These are phyloP conservation scores for Mitragyna speciosa DNA, from an alignment of 257 asterid species.

Conservation along the genomic window DNA sequence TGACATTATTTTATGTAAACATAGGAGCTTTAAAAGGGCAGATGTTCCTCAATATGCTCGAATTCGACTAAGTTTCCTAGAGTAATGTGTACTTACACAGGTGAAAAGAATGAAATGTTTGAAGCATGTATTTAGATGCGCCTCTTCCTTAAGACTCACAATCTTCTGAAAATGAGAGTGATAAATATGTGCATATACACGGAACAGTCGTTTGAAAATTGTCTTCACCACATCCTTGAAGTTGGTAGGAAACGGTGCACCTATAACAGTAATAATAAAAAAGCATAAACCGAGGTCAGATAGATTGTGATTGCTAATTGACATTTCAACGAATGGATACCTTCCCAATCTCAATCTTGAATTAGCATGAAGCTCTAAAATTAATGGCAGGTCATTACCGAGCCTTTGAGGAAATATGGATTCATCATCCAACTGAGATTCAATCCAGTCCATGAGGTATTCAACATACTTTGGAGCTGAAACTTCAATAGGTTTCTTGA, in stretches of 20 bases:
- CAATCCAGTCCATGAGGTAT: slow-evolving; percentile 95
- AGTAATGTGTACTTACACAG: slow-evolving; percentile 12
- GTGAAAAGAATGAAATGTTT: slow-evolving; percentile 31
- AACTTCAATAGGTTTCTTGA: slow-evolving; percentile 88
- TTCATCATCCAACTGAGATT: slow-evolving; percentile 79
- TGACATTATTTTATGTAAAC: neutral
- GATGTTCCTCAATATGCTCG: neutral
- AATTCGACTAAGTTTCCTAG: neutral
- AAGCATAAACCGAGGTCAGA: neutral
- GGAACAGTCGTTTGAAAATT: slow-evolving; percentile 35
- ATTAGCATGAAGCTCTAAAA: neutral
- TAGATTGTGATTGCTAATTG: no score
- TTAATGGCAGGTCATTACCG: slow-evolving; percentile 41
- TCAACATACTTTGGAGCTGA: slow-evolving; percentile 94
- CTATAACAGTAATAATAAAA: slow-evolving; percentile 32
- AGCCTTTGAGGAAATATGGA: slow-evolving; percentile 85
- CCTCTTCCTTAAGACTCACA: slow-evolving; percentile 38
- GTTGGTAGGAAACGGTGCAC: slow-evolving; percentile 52
- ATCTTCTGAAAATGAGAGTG: slow-evolving; percentile 37
- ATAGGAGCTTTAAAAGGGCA: neutral
- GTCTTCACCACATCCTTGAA: slow-evolving; percentile 34
- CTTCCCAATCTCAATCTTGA: slow-evolving; percentile 5
- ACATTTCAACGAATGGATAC: neutral
- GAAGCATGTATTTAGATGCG: slow-evolving; percentile 38
- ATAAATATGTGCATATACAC: slow-evolving; percentile 34